phyloP scores from a whole-genome alignment of 192 early-diverging fungal species.

The Kappamyces sp. region DNA sequence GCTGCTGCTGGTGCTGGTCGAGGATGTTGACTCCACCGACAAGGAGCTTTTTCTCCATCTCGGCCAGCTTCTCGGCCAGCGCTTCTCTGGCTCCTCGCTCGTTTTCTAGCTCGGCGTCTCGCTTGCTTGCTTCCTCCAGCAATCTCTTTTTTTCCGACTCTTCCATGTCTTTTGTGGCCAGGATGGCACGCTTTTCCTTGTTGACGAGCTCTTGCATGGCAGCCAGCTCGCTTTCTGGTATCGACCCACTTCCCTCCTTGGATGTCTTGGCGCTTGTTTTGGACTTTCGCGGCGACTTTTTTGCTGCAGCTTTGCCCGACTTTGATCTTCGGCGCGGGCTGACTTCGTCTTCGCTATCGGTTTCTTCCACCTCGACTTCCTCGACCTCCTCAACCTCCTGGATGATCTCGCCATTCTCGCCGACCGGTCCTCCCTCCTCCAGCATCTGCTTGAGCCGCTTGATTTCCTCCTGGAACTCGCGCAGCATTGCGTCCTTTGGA shows the following conservation, averaged over 20 bases:
- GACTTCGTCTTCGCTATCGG: conserved; percentile 9
- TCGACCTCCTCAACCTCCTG: conserved; percentile 52
- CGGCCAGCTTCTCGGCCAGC: conserved; percentile 46
- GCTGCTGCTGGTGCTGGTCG: conserved; percentile 41
- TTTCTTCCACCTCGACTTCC: conserved; percentile 33
- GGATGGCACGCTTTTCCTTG: conserved; percentile 46
- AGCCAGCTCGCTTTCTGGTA: conserved; percentile 31
- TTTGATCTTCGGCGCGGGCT: not conserved
- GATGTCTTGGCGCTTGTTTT: conserved; percentile 12
- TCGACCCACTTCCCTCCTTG: conserved; percentile 16
- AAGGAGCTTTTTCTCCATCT: conserved; percentile 55
- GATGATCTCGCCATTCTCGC: conserved; percentile 40
- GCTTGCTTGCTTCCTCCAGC: conserved; percentile 39
- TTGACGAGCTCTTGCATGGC: conserved; percentile 45
- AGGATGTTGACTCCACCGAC: conserved; percentile 56
- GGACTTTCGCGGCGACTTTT: conserved; percentile 1
- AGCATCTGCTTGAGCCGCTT: conserved; percentile 49
- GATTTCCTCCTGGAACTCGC: conserved; percentile 65
- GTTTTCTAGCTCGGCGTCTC: conserved; percentile 47
- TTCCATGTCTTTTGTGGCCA: conserved; percentile 50
- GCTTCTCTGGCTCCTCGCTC: conserved; percentile 41
- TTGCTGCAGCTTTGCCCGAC: conserved; percentile 6
- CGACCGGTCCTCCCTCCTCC: conserved; percentile 38
- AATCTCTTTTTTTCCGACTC: conserved; percentile 48
- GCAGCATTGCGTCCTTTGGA: conserved; percentile 63